Base-by-base conservation (phyloP, 495 filamentous ascomycete species). In the Schizothecium vesticola region DNA sequence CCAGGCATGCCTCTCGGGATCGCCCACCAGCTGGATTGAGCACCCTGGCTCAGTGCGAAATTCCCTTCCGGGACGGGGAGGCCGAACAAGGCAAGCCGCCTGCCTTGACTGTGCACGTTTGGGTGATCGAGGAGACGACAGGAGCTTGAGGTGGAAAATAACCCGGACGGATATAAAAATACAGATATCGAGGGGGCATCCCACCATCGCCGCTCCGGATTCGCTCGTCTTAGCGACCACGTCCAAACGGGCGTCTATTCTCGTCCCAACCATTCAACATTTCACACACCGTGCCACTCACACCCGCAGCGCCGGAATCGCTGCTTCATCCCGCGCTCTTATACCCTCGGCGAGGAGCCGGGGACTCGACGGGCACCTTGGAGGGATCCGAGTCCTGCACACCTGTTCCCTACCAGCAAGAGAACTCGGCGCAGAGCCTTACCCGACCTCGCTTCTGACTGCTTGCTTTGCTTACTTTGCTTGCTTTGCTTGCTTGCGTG, bases 211-310 rank as follows among this genome's bases (percentile, higher is more conserved):
- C 36, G 61, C 67, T 67, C 66, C 66, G 69, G 71, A 73, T 73
- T 71, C 69, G 71, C 71, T 67, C 69, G 57, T 61, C 64, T 63
- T 67, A 65, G 70, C 62, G 66, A 67, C 21, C 43, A 31, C 33
- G 63, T 36, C 56, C 59, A 51, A 19, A 51, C 43, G 43, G 61
- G 69, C 71, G 63, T 66, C 64, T 61, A 67, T 65, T 65, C 64
- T 67, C 28, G 29, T 62, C 25, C 19, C 55, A 36, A 31, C 58
- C 22, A 43, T 25, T 60, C 28, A 31, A 21, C 64, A 56, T 29
- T 29, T 13, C 23, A 22, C 26, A 51, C 36, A 43, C 33, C 36
- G 36, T 19, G 36, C 16, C 16, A 51, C 36, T 51, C 43, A n/a
- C 43, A 51, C 43, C 43, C 43, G 8, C 51, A 6, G 61, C 51